Percentiles rank a stretch among this genome's conserved stretches.
Conservation (phyloP, 169 alveolate species). For the Cyclospora cayetanensis region DNA sequence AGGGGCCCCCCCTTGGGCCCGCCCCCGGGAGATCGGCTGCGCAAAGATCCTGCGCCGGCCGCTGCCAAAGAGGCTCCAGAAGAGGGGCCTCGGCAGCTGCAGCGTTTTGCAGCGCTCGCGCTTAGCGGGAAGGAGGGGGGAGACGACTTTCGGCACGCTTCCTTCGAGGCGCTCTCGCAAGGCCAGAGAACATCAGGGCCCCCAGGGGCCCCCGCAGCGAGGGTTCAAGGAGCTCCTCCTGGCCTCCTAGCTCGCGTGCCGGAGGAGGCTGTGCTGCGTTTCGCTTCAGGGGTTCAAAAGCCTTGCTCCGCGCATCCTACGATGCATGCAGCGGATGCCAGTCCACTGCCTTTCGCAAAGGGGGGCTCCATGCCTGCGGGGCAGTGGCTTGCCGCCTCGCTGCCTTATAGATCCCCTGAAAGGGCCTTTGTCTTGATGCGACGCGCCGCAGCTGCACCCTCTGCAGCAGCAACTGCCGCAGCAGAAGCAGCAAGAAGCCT, state of each 20-base stretch:
- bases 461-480: not conserved
- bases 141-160: not conserved
- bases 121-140: not conserved
- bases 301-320: too few species aligned
- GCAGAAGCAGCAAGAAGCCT: not conserved
- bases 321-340: too few species aligned
- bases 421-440: not conserved
- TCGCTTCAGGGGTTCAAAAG: too few species aligned
- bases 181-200: not conserved
- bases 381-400: not conserved
- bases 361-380: not conserved
- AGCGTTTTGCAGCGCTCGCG: not conserved
- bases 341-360: too few species aligned
- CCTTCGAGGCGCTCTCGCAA: not conserved
- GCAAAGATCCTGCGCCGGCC: too few species aligned
- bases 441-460: not conserved
- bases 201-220: not conserved
- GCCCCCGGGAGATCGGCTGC: too few species aligned
- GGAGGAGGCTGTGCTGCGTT: not conserved
- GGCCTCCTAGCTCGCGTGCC: not conserved
- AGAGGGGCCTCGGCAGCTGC: slow-evolving; percentile 2
- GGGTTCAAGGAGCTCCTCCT: not conserved
- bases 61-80: not conserved
- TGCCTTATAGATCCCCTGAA: not conserved
- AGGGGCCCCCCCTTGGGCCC: not conserved